Evolutionary conservation across 116 monocot genomes (phyloP), one percentile per base, ranked within the genome.

Genomic region (Papilionanthe hybrid): DNA sequence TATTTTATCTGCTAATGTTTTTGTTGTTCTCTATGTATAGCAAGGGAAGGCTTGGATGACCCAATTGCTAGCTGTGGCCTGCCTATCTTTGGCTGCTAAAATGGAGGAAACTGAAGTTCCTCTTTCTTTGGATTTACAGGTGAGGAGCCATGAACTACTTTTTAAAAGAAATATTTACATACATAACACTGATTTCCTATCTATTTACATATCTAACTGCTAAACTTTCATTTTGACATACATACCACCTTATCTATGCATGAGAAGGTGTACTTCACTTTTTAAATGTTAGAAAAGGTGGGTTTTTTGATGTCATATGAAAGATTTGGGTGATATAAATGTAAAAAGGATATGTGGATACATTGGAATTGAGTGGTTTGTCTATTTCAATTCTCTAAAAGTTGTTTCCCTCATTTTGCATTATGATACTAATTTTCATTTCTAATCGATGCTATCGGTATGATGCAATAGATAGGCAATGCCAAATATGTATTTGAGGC

Each of bases 61-160:
- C 4, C 91, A 94, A 67, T 82, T 94, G 72, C 80, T 94, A 72
- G 89, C 94, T 42, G 89, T 91, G 79, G 91, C 91, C n/a, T 94
- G 94, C 76, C 77, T 94, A 71, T 88, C 94, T 76, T 76, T 94
- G 45, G 89, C 91, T 69, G 83, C 85, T 30, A 94, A 94, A 83
- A 89, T 94, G 91, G 91, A 90, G 78, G 94, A 94, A 77, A 84
- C 86, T 75, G 79, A 83, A 30, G 88, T 90, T 12, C 90, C 89
- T 79, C 48, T 90, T n/a, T 72, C 86, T 79, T 78, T 91, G 10
- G 90, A 94, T 83, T 85, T 91, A 47, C 94, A 91, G 91, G 94
- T 91, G 75, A 80, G 72, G 9, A 73, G 7, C 45, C 44, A 43
- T 17, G 45, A 75, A 44, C 18, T 41, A 45, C 55, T 77, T 48